Evolutionary conservation across 164 flowering plant species (phyloP), one percentile per base, ranked within the genome.

Genomic region (Aristolochia fimbriata): DNA sequence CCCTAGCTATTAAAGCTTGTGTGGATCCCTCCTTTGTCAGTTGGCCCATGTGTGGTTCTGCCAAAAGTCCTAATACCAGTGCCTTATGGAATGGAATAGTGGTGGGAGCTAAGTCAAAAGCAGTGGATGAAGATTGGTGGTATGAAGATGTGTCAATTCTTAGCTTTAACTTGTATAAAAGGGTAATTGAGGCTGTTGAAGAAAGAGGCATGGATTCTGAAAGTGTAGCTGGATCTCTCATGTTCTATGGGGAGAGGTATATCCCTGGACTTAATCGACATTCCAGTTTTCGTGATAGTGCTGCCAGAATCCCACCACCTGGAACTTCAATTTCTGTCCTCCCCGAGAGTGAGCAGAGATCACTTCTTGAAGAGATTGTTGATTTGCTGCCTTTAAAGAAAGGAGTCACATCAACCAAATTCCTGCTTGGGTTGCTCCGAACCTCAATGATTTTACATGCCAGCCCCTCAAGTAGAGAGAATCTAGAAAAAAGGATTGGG

Each of bases 1-100:
- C 92, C 20, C 65, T 88, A 57, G 88, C 88, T 31, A 69, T 71
- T 68, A 85, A 88, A 73, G 90, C 88, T 61, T 78, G 84, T 75
- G 72, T 85, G 8, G 86, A 85, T 60, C 82, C 85, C 6, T 55
- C 62, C 58, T 67, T 84, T 47, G 74, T 82, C 58, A 67, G 76
- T 47, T 79, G 84, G 87, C 85, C 84, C 1, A 33, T 72, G 51
- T 62, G 77, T 6, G 76, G 72, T 43, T 51, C 37, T 41, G 58
- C 47, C 41, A 50, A 70, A 47, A 76, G 61, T 57, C 64, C 83
- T 14, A 71, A 49, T 3, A 77, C 70, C 7, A 53, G 68, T 21
- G 58, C 62, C 6, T 23, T 77, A 20, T 86, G 92, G 88, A 88
- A 86, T 68, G 92, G 96, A 62, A 82, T 85, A 59, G 47, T 65